phyloP scores from a whole-genome alignment of 1,284 basidiomycete species.

The Takashimella koratensis region DNA sequence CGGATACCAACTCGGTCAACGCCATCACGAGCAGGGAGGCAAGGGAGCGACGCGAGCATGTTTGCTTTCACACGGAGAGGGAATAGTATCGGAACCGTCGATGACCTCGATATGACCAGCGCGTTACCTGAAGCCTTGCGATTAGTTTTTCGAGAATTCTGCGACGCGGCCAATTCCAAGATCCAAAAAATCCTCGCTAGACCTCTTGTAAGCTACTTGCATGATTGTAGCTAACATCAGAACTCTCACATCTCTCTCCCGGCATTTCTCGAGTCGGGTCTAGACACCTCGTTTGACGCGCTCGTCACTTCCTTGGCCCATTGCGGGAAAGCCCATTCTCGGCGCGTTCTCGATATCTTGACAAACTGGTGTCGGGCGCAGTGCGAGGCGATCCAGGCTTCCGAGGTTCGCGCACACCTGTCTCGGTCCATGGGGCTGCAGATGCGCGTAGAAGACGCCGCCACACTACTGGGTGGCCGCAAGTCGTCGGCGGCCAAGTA shows the following conservation, averaged over 20 bases:
- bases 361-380: constrained; percentile 82
- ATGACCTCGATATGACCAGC: constrained; percentile 23
- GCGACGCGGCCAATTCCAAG: constrained; percentile 69
- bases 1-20: constrained; percentile 34
- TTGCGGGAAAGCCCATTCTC: constrained; percentile 77
- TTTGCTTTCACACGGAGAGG: constrained; percentile 24
- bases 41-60: constrained; percentile 40
- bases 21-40: constrained; percentile 30
- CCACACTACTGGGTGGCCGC: constrained; percentile 65
- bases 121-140: constrained; percentile 75
- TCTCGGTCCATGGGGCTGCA: constrained; percentile 37
- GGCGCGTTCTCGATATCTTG: constrained; percentile 79
- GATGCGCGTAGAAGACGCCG: constrained; percentile 54
- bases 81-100: constrained; percentile 30
- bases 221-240: constrained; percentile 44
- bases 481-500: constrained; percentile 74
- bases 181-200: constrained; percentile 68
- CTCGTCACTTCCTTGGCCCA: constrained; percentile 76
- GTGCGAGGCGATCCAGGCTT: constrained; percentile 60
- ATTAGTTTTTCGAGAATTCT: constrained; percentile 79
- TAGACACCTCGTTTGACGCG: constrained; percentile 75
- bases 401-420: constrained; percentile 38
- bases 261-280: constrained; percentile 63
- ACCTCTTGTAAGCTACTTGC: constrained; percentile 56
- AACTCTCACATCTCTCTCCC: constrained; percentile 65